Percentiles rank a stretch among this genome's conserved stretches.
Conservation (phyloP, 345 rosid species). For the Balakata baccata region DNA sequence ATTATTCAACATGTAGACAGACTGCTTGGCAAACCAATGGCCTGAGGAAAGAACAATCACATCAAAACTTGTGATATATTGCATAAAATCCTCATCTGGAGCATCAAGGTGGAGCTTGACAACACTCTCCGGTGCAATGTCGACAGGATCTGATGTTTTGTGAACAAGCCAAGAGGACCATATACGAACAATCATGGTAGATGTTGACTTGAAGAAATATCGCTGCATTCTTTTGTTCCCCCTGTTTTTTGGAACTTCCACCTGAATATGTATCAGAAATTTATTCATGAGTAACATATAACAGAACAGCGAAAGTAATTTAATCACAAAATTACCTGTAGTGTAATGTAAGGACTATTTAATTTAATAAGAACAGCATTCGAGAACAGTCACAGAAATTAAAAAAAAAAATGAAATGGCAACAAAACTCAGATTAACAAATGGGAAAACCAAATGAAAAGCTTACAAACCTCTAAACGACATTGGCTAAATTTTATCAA, state of each 20-base stretch:
- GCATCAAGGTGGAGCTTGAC: conserved; percentile 83
- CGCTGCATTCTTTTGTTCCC: conserved; percentile 90
- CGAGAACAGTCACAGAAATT: background rate
- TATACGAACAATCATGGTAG: conserved; percentile 69
- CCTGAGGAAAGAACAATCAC: conserved; percentile 88
- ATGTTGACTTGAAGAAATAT: conserved; percentile 66
- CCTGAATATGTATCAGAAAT: conserved; percentile 45
- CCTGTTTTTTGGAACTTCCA: conserved; percentile 80
- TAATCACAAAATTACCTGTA: background rate
- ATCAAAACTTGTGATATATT: conserved; percentile 59
- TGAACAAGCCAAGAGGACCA: conserved; percentile 99
- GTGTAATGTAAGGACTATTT: background rate
- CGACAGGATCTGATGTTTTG: conserved; percentile 54
- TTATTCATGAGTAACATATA: conserved; percentile 1
- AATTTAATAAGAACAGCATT: background rate
- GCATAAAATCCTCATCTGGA: conserved; percentile 71
- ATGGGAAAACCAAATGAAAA: background rate
- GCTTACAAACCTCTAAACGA: background rate
- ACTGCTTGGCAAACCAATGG: conserved; percentile 98
- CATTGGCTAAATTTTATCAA: background rate
- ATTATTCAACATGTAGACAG: conserved; percentile 71
- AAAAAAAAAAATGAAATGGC: background rate
- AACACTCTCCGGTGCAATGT: conserved; percentile 70
- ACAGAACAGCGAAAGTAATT: background rate
- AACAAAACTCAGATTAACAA: background rate